Evolutionary conservation across 2,329 filamentous ascomycete species (phyloP).

Genomic region (Aspergillus ustus): DNA sequence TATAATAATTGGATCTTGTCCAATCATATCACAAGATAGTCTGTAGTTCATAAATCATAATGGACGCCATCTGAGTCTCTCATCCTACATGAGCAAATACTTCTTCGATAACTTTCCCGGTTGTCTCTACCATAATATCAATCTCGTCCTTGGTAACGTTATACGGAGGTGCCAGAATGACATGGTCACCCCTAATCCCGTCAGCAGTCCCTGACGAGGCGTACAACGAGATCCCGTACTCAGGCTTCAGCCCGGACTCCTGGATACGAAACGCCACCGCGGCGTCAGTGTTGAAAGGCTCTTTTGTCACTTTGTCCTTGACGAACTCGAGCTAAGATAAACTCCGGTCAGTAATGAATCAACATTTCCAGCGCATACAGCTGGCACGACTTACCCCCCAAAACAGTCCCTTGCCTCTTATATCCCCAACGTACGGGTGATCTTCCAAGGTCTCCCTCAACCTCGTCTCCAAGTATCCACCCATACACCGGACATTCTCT

Average conservation of each 20-base stretch:
- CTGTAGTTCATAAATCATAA: neutral
- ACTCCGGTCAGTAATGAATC: neutral
- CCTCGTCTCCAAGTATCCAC: constrained; percentile 46
- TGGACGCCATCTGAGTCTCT: neutral
- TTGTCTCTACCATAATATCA: constrained; percentile 57
- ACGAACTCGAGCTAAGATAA: constrained; percentile 59
- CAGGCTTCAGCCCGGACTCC: constrained; percentile 51
- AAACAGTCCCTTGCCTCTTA: constrained; percentile 63
- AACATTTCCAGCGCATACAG: neutral
- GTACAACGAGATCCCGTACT: constrained; percentile 63
- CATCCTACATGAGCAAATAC: constrained; percentile 42
- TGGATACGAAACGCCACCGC: constrained; percentile 56
- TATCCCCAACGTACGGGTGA: constrained; percentile 60
- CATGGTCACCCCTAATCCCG: constrained; percentile 66
- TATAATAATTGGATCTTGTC: constrained; percentile 10
- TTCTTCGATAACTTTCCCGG: constrained; percentile 58
- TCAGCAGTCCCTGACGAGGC: constrained; percentile 67
- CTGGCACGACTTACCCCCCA: constrained; percentile 56
- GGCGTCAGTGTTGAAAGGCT: constrained; percentile 54
- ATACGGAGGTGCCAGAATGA: constrained; percentile 72
- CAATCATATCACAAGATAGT: neutral
- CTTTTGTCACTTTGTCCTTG: constrained; percentile 57
- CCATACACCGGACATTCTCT: constrained; percentile 61
- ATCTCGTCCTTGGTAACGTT: constrained; percentile 64
- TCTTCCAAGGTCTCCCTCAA: constrained; percentile 50